Evolutionary conservation across 805 yeast species (phyloP).

Genomic region (Candida broadrunensis): DNA sequence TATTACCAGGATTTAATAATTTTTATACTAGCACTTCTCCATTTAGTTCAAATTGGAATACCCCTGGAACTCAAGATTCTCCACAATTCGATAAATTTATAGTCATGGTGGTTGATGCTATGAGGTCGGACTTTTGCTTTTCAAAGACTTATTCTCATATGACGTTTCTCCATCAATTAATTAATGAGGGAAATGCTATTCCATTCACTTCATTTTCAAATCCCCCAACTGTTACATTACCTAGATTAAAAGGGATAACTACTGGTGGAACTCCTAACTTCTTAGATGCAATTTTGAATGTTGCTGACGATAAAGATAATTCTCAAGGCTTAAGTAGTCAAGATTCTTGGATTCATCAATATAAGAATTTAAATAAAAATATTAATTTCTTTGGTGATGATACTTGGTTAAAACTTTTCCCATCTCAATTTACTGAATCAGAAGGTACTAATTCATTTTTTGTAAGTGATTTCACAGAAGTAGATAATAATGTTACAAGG

Average conservation of each 20-base stretch:
- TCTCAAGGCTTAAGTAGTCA: conserved; percentile 67
- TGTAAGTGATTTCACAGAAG: conserved; percentile 93
- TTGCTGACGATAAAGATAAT: conserved; percentile 82
- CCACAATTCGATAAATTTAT: conserved; percentile 66
- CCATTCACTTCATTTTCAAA: conserved; percentile 90
- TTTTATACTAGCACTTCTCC: conserved; percentile 18
- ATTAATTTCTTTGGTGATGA: conserved; percentile 95
- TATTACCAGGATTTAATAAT: conserved; percentile 55
- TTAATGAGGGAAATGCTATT: conserved; percentile 66
- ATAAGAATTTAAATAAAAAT: conserved; percentile 37
- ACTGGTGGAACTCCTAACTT: conserved; percentile 95
- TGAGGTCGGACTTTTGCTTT: conserved; percentile 84
- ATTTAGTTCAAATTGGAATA: conserved; percentile 5
- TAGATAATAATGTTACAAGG: conserved; percentile 88
- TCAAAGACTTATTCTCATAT: conserved; percentile 58
- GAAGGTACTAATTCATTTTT: conserved; percentile 95
- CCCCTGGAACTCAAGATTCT: too few species aligned
- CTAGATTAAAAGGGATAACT: conserved; percentile 87
- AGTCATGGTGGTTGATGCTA: conserved; percentile 87
- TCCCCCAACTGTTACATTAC: conserved; percentile 96
- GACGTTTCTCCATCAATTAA: conserved; percentile 60
- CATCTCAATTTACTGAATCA: conserved; percentile 51
- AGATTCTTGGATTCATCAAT: conserved; percentile 86
- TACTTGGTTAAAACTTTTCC: conserved; percentile 93
- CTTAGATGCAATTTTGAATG: conserved; percentile 88